Conservation (phyloP, 148 eudicot genomes). For the Linanthus parryae region DNA sequence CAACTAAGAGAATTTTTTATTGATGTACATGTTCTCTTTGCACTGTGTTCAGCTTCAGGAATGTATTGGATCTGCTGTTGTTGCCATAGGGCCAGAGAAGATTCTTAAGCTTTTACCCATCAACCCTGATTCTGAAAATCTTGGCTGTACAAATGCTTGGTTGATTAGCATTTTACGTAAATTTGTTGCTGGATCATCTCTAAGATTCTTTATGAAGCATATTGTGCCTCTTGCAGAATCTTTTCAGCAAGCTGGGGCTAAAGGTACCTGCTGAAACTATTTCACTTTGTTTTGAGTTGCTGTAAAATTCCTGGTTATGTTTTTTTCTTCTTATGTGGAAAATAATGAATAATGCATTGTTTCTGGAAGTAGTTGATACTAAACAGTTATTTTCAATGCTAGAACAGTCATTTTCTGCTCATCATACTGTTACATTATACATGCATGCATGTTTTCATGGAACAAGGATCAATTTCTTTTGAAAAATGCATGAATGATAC, state of each 20-base stretch:
- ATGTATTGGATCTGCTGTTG: slow-evolving; percentile 81
- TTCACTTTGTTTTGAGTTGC: no score
- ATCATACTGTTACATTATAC: no score
- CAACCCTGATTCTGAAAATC: slow-evolving; percentile 34
- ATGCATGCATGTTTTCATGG: no score
- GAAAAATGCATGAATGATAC: no score
- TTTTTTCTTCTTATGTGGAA: no score
- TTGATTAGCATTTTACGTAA: slow-evolving; percentile 61
- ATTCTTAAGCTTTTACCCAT: slow-evolving; percentile 59
- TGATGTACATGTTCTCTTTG: slow-evolving; percentile 1
- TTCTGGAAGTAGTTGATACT: no score
- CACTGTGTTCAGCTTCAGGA: slow-evolving; percentile 54
- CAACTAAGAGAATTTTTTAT: no score
- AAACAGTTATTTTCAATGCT: no score
- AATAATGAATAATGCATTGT: no score
- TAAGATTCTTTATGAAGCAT: slow-evolving; percentile 65
- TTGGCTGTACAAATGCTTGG: slow-evolving; percentile 73
- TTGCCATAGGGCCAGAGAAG: slow-evolving; percentile 79
- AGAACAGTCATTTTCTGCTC: no score
- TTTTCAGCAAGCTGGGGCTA: slow-evolving; percentile 36
- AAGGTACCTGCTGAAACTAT: slow-evolving; percentile 42
- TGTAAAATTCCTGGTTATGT: no score
- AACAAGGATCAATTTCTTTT: no score
- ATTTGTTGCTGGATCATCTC: slow-evolving; percentile 56
- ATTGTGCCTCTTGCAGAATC: slow-evolving; percentile 74